phyloP scores from a whole-genome alignment of 228 moss, liverwort and hornwort species.

The Sphagnum fallax region DNA sequence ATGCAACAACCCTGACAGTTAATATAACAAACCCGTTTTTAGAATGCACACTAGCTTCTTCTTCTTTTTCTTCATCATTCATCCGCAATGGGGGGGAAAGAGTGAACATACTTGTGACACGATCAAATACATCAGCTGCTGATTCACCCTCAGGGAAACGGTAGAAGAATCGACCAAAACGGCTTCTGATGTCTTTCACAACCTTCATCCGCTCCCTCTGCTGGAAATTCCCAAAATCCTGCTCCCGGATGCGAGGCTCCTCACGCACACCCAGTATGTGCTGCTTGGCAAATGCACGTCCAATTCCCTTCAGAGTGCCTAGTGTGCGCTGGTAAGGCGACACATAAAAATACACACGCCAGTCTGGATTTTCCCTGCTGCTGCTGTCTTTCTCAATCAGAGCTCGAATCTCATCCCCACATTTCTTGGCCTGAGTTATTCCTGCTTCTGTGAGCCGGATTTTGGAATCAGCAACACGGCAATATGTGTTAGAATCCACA shows the following conservation, averaged over 20 bases:
- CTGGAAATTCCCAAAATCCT: slow-evolving; percentile 64
- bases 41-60: no score
- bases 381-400: slow-evolving; percentile 25
- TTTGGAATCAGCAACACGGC: slow-evolving; percentile 47
- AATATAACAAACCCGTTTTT: no score
- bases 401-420: slow-evolving; percentile 30
- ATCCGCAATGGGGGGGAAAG: not conserved
- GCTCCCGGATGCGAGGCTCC: slow-evolving; percentile 63
- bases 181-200: slow-evolving; percentile 27
- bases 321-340: slow-evolving; percentile 49
- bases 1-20: no score
- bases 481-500: slow-evolving; percentile 47
- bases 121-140: slow-evolving; percentile 66
- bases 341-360: slow-evolving; percentile 59
- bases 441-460: slow-evolving; percentile 44
- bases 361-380: slow-evolving; percentile 13
- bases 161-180: slow-evolving; percentile 51
- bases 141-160: slow-evolving; percentile 65
- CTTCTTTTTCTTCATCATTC: no score
- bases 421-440: slow-evolving; percentile 26
- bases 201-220: slow-evolving; percentile 22
- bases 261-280: slow-evolving; percentile 55
- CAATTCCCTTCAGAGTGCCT: slow-evolving; percentile 49
- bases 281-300: slow-evolving; percentile 39
- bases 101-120: slow-evolving; percentile 41